Conservation (phyloP, 1,284 basidiomycete species). For the Rhodofomes roseus region DNA sequence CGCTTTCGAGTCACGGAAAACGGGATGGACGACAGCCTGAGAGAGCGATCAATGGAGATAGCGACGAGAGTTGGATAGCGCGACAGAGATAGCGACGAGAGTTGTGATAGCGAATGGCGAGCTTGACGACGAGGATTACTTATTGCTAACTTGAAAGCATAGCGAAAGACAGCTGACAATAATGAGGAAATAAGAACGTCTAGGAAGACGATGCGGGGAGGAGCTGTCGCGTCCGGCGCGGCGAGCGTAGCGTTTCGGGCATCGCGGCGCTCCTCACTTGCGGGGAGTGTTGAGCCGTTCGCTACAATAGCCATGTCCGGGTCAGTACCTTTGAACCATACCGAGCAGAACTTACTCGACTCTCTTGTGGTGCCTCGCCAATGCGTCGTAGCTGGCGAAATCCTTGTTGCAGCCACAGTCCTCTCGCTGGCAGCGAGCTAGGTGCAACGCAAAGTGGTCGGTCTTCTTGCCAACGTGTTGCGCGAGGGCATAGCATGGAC, state of each 20-base stretch:
- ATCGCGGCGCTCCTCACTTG: no score
- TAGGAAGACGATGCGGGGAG: no score
- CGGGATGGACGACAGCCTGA: neutral
- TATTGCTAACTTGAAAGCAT: neutral
- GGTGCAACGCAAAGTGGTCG: neutral
- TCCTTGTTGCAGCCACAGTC: neutral
- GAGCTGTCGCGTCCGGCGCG: no score
- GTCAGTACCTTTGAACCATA: no score
- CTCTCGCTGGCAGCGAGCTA: neutral
- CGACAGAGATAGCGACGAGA: neutral
- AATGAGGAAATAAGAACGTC: no score
- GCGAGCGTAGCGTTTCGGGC: no score
- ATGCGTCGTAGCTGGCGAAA: neutral
- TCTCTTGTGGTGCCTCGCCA: neutral
- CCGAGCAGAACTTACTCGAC: no score
- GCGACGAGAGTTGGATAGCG: neutral
- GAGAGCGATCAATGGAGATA: neutral
- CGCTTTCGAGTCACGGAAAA: neutral
- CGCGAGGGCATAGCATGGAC: neutral
- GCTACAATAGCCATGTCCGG: no score
- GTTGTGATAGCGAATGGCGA: no score
- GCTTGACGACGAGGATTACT: neutral
- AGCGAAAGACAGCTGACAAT: no score
- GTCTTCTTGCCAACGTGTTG: neutral
- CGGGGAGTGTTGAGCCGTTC: no score